Base-by-base conservation (phyloP, 495 filamentous ascomycete genomes). In the Amorphotheca resinae region DNA sequence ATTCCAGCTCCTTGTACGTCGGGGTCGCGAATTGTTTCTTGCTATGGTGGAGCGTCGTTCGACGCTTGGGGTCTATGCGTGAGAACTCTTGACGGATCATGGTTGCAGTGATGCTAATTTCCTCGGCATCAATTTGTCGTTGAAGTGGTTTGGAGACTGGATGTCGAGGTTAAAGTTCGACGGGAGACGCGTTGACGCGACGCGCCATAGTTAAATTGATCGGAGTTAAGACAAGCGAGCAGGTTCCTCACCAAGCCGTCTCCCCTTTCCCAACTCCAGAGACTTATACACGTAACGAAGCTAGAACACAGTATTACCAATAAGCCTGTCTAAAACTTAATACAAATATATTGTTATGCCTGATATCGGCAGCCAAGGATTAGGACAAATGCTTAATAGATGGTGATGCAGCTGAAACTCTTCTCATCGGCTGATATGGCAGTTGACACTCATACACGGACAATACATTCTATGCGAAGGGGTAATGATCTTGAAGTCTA, bases 1-100 rank as follows among this genome's bases (percentile, higher is more conserved):
- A 99, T 22, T 84, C 68, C 33, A 77, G 67, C 48, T 80, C 72
- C 64, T 82, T 74, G 67, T 74, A 89, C 8, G 69, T 60, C 3
- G 82, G 71, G 8, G 72, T 63, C 37, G 81, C 82, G 52, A 95
- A 96, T 58, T 95, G 87, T 60, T 73, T 80, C 62, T 88, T 91
- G 49, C 86, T 85, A 52, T 78, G 68, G 57, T 93, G 77, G 51
- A 89, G 62, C 33, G 68, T 69, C 42, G 75, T 72, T 46, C 86
- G 76, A 56, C 85, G 65, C 60, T 95, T 95, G 5, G 79, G 61
- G 49, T 93, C 87, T 41, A 91, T 75, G n/a, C 85, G 73, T 45
- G 73, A 73, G 46, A 66, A 70, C 30, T 82, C 79, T 57, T 79
- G 78, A 49, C 79, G 71, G 48, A 84, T 78, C 83, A 89, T 89